Evolutionary conservation across 2,329 filamentous ascomycete genomes (phyloP).

Genomic region (Scedosporium dehoogii): DNA sequence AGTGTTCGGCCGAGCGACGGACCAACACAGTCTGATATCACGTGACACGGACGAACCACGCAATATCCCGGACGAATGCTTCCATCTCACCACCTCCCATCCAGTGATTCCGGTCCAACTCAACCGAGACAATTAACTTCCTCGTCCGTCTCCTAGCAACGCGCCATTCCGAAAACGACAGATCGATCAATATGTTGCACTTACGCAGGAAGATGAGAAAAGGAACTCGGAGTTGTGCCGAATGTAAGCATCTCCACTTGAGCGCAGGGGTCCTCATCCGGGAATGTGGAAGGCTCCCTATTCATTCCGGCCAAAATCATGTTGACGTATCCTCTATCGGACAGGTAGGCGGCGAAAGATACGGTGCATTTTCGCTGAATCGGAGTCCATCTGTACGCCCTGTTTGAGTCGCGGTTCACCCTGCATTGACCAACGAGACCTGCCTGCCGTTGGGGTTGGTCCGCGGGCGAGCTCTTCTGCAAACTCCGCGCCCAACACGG

Average conservation of each 20-base stretch:
- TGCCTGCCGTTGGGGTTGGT: conserved; percentile 5
- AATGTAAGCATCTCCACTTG: conserved; percentile 13
- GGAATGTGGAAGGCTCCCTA: neutral
- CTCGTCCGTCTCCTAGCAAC: neutral
- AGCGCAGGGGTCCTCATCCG: neutral
- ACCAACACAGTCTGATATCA: neutral
- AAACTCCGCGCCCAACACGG: neutral
- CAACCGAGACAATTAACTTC: neutral
- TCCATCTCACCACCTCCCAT: no score
- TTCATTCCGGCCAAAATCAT: neutral
- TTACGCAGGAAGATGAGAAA: conserved; percentile 13
- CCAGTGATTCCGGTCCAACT: no score
- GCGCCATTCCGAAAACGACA: neutral
- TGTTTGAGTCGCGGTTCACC: conserved; percentile 4
- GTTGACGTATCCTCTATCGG: neutral
- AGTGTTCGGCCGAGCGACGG: no score
- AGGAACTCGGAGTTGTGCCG: conserved; percentile 17
- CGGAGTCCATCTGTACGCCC: conserved; percentile 26
- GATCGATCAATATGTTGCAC: neutral
- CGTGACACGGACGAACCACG: neutral
- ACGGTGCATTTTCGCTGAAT: conserved; percentile 28
- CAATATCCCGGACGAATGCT: neutral
- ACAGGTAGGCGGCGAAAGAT: conserved; percentile 36
- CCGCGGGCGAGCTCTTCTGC: neutral
- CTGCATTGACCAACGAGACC: conserved; percentile 11